Base-by-base conservation (phyloP, 148 eudicot species). In the Diospyros lotus region DNA sequence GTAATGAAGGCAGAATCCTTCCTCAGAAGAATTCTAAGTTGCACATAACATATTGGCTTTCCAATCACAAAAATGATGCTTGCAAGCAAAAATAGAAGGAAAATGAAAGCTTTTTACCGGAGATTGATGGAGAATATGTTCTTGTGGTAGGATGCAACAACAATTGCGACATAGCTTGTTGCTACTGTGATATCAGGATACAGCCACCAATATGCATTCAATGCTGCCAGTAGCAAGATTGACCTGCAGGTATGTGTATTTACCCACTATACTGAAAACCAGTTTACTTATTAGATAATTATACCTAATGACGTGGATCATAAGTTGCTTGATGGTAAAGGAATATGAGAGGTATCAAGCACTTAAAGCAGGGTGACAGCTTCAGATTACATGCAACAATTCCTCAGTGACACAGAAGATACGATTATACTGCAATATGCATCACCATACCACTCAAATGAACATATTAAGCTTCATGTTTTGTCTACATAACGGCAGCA, bases 91-190 rank as follows among this genome's bases (percentile, higher is more conserved):
- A 2, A 7, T 8, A 64, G 68, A 39, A 3, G 4, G 48, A 39
- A 64, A 4, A 18, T 5, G 68, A 0, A 18, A 46, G 41, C 70
- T 61, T 42, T 39, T 15, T 42, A 58, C 4, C 52, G 54, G 59
- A 77, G 3, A 75, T 13, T 75, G 45, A 66, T 65, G n/a, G 46
- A 38, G 10, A 11, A 0, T 64, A 55, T 41, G 58, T 76, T 44
- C 56, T 14, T 73, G 39, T 67, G 64, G 48, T 67, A 89, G 91
- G 91, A 64, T 90, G 94, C 79, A 90, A 76, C 72, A 87, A 79
- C 61, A 78, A 87, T 73, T 87, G 89, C 73, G 89, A 87, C 46
- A 76, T 84, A 65, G 83, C 94, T 58, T 90, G 91, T 76, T 89
- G 89, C 74, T 86, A 86, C 66, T 86, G 94, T 66, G 86, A 84